Evolutionary conservation across 805 yeast species (phyloP), one percentile per base, ranked within the genome.

Genomic region (Wickerhamiella vanderwaltii): DNA sequence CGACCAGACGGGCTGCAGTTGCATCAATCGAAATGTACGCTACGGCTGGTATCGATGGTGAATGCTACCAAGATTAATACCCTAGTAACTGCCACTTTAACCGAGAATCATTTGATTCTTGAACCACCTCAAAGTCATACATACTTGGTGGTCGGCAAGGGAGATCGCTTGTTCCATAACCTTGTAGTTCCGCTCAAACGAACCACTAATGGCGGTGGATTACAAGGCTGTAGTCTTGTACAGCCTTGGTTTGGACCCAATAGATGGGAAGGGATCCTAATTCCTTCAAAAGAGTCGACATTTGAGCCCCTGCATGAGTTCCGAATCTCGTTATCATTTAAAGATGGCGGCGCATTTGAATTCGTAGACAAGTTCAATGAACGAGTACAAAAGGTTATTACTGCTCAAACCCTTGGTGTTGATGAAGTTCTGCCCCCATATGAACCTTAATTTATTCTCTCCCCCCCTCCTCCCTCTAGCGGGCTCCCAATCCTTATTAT

Each of bases 161-260:
- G 61, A 19, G 62, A 58, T 29, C 45, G 55, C 12, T 43, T 45
- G 22, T 59, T 61, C 37, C 38, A 39, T 22, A 31, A 44, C 2
- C 19, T 53, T 5, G 34, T 39, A 6, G 45, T 57, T n/a, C 55
- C 57, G 3, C 35, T 60, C 13, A 33, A 40, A 11, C 33, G 41
- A 9, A 17, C 32, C 13, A 40, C 45, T 3, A 29, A 20, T 1
- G 18, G 12, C 12, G 48, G 48, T 3, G 48, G 45, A 7, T 39
- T 56, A 22, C 47, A 42, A 22, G 48, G 49, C 18, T 43, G 50
- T 19, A 33, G 41, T 24, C 36, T 60, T 13, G 46, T 49, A 7
- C 60, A 57, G 51, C 65, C 65, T 6, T 61, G 62, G 61, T 49
- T 60, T 19, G 65, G 65, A 3, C 63, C 65, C 15, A 55, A 61